phyloP scores from a whole-genome alignment of 495 filamentous ascomycete species.

The Rhypophila decipiens region DNA sequence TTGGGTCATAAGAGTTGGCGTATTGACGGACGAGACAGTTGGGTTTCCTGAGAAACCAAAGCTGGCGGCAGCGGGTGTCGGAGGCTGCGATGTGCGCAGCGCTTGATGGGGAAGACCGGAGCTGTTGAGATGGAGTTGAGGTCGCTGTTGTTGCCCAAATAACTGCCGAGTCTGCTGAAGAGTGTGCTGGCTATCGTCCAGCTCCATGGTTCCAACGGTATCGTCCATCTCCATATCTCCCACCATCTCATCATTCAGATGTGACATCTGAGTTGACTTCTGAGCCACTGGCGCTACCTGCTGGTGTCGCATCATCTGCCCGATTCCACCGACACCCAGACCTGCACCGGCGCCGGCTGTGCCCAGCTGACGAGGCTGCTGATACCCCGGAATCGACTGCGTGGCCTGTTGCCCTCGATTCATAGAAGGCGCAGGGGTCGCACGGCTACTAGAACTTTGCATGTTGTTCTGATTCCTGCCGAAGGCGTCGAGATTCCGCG shows the following conservation, averaged over 20 bases:
- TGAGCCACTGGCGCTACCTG: slow-evolving; percentile 21
- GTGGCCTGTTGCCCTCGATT: slow-evolving; percentile 16
- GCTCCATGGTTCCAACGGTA: slow-evolving; percentile 55
- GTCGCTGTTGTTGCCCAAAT: slow-evolving; percentile 69
- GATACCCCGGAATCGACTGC: slow-evolving; percentile 29
- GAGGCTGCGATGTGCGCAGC: slow-evolving; percentile 76
- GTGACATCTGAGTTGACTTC: slow-evolving; percentile 28
- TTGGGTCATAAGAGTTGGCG: slow-evolving; percentile 73
- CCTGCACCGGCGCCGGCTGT: slow-evolving; percentile 19
- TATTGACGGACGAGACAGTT: slow-evolving; percentile 96
- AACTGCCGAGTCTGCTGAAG: slow-evolving; percentile 53
- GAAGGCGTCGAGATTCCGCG: slow-evolving; percentile 19
- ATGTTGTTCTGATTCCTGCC: slow-evolving; percentile 11
- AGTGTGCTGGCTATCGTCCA: slow-evolving; percentile 54
- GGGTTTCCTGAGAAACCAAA: slow-evolving; percentile 86
- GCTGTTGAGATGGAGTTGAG: slow-evolving; percentile 66
- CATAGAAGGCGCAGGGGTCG: slow-evolving; percentile 18
- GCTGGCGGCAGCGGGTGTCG: slow-evolving; percentile 69
- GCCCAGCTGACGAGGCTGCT: slow-evolving; percentile 29
- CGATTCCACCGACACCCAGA: slow-evolving; percentile 31
- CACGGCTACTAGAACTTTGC: slow-evolving; percentile 18
- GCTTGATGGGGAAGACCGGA: slow-evolving; percentile 66
- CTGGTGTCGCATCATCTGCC: slow-evolving; percentile 44
- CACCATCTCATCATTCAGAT: slow-evolving; percentile 64
- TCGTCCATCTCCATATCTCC: slow-evolving; percentile 99